Evolutionary conservation across 257 asterid species (phyloP), one percentile per base, ranked within the genome.

Genomic region (Mentha longifolia): DNA sequence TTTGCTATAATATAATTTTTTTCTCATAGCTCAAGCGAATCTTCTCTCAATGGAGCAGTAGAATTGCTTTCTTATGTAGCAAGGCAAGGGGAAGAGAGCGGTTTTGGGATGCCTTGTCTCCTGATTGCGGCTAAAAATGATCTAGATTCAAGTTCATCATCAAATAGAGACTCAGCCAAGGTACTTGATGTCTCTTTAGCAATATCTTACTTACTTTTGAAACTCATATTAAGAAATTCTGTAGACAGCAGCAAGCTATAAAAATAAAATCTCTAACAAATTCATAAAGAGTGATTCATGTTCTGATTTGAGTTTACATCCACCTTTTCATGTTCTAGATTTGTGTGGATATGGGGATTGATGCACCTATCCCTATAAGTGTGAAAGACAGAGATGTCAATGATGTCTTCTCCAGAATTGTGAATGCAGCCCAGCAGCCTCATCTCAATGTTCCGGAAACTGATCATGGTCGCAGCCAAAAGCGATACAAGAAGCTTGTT

Each of bases 121-220:
- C 83, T 94, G n/a, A 70, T 94, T 83, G 96, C 95, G 2, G 96
- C 98, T n/a, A 89, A 94, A 79, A 86, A 85, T 70, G 97, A 94
- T 84, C 81, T 90, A 39, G 88, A 79, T 62, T 71, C 90, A 60
- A 85, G 83, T 78, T 84, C 90, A 61, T 66, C 72, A 77, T 77
- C 86, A 49, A 85, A 81, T 67, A 82, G 80, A 80, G 93, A 89
- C 75, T 88, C 99, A 47, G 91, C 87, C 31, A 84, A 87, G 92
- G 98, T 89, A 81, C 56, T 47, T 20, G 60, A 63, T 64, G 47
- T 67, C 65, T 79, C 39, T 49, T 61, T 62, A 12, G n/a, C 77
- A 47, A 12, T 8, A 39, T 65, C 65, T 61, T 55, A 67, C 61
- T 42, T 14, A 39, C 74, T 37, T 72, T 51, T 57, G 55, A 67